Evolutionary conservation across 2,329 filamentous ascomycete genomes (phyloP).

Genomic region (Botrytis medusae): DNA sequence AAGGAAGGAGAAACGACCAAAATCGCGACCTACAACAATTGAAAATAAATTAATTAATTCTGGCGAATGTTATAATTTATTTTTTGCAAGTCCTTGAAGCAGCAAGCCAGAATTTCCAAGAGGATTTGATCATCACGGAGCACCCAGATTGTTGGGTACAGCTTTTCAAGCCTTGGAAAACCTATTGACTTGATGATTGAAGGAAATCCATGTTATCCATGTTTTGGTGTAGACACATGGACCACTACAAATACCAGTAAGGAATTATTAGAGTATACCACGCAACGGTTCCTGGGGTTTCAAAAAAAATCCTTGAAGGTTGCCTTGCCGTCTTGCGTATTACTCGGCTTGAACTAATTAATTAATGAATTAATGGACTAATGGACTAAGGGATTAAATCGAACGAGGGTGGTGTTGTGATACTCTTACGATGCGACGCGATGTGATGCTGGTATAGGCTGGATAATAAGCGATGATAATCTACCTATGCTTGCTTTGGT

Average conservation of each 20-base stretch:
- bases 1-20: background rate
- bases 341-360: background rate
- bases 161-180: background rate
- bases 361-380: background rate
- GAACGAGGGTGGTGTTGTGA: background rate
- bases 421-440: background rate
- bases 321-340: slow-evolving; percentile 6
- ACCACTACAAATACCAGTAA: background rate
- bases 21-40: slow-evolving; percentile 3
- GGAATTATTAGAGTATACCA: background rate
- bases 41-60: background rate
- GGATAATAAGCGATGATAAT: background rate
- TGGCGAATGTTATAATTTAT: background rate
- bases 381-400: background rate
- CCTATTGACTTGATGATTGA: slow-evolving; percentile 8
- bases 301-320: background rate
- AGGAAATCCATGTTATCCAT: slow-evolving; percentile 2
- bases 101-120: background rate
- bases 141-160: slow-evolving; percentile 14
- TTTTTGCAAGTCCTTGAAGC: background rate
- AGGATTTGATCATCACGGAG: slow-evolving; percentile 6
- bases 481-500: background rate
- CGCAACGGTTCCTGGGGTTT: slow-evolving; percentile 17
- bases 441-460: background rate
- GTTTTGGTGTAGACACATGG: background rate